A percentile compares a stretch with the other conserved stretches of the same genome.
phyloP scores from a whole-genome alignment of 2,329 filamentous ascomycete species.

The Arachnopeziza araneosa region DNA sequence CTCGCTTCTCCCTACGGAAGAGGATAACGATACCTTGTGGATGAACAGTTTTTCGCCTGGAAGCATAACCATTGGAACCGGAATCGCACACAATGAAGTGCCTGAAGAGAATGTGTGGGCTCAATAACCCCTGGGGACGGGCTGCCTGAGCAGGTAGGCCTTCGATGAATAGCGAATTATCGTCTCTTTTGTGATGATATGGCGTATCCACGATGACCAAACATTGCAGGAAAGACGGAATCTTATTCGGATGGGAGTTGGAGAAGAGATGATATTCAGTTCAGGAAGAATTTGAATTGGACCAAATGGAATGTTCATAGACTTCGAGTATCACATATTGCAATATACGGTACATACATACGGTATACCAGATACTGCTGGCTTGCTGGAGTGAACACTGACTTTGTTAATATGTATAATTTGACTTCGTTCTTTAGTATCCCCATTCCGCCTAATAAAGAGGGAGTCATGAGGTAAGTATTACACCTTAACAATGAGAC shows the following conservation, averaged over 20 bases:
- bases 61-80: conserved; percentile 13
- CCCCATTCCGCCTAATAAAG: background rate
- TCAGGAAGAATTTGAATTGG: background rate
- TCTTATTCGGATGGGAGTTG: background rate
- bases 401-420: background rate
- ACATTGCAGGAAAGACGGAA: background rate
- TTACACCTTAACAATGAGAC: background rate
- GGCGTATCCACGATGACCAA: background rate
- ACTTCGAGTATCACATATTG: conserved; percentile 14
- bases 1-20: conserved; percentile 39
- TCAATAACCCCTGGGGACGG: conserved; percentile 32
- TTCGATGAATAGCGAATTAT: conserved; percentile 21
- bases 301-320: conserved; percentile 15
- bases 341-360: conserved; percentile 12
- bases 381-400: background rate
- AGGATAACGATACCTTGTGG: conserved; percentile 41
- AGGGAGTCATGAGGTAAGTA: background rate
- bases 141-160: conserved; percentile 25
- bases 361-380: background rate
- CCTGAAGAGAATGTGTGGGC: conserved; percentile 27
- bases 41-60: conserved; percentile 33
- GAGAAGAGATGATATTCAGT: background rate
- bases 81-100: conserved; percentile 12
- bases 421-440: background rate
- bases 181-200: conserved; percentile 16